Evolutionary conservation across 371 early-diverging fungal species (phyloP).

Genomic region (Zopfochytrium polystomum): DNA sequence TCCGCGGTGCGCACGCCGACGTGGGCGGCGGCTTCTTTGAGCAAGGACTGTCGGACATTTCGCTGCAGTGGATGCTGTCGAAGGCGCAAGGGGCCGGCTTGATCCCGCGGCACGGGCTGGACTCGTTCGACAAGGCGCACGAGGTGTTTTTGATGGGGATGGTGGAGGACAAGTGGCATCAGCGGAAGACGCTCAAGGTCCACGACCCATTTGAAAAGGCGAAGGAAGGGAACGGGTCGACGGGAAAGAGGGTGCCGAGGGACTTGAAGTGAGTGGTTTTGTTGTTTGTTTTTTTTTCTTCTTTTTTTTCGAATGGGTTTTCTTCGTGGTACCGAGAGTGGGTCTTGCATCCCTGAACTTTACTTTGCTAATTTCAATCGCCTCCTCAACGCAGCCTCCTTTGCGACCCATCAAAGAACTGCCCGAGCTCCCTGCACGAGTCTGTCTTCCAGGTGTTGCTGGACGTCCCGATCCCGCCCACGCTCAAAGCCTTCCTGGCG

Average conservation of each 20-base stretch:
- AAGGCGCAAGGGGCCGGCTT: slow-evolving; percentile 20
- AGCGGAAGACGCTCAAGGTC: background rate
- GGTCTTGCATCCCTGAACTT: too few species aligned
- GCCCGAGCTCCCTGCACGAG: background rate
- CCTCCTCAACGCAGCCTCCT: too few species aligned
- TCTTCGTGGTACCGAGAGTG: too few species aligned
- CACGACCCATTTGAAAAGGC: slow-evolving; percentile 14
- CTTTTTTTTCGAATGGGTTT: too few species aligned
- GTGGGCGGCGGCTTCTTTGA: slow-evolving; percentile 27
- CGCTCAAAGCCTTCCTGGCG: background rate
- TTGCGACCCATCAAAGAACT: background rate
- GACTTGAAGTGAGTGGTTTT: too few species aligned
- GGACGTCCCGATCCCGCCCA: background rate
- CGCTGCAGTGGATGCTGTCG: slow-evolving; percentile 17
- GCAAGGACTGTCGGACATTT: slow-evolving; percentile 12
- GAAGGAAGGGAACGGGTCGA: slow-evolving; percentile 1
- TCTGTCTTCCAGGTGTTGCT: background rate
- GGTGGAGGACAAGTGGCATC: background rate
- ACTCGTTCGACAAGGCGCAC: slow-evolving; percentile 6
- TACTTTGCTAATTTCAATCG: too few species aligned
- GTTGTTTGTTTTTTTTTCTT: too few species aligned
- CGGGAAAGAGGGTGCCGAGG: slow-evolving; percentile 8
- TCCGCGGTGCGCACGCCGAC: slow-evolving; percentile 20
- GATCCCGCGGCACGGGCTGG: background rate
- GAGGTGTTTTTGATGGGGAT: slow-evolving; percentile 17